Conservation (phyloP, 768 basidiomycete species). For the Russula ochroleuca region DNA sequence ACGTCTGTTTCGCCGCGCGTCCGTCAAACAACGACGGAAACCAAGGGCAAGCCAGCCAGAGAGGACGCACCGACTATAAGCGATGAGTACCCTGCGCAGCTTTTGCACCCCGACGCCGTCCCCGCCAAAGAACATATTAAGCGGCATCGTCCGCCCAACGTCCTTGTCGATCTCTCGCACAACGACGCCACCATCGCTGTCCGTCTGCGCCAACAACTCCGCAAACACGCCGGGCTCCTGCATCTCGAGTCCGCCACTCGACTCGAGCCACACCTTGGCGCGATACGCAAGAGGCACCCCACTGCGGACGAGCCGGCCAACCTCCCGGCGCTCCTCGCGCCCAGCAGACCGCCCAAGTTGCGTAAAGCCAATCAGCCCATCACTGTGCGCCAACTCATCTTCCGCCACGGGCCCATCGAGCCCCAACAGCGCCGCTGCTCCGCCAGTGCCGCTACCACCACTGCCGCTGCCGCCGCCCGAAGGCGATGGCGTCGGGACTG, state of each 20-base stretch:
- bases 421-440: constrained; percentile 63
- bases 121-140: constrained; percentile 95
- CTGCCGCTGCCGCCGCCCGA: constrained; percentile 26
- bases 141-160: constrained; percentile 84
- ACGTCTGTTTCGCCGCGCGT: constrained; percentile 47
- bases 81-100: constrained; percentile 80
- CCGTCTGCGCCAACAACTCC: constrained; percentile 59
- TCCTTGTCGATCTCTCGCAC: constrained; percentile 93
- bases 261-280: constrained; percentile 90
- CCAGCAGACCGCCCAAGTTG: constrained; percentile 74
- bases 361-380: constrained; percentile 85
- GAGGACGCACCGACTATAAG: constrained; percentile 77
- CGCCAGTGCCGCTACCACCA: constrained; percentile 29
- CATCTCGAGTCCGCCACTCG: constrained; percentile 88
- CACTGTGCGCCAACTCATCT: constrained; percentile 75
- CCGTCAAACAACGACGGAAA: neutral
- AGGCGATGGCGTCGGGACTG: constrained; percentile 31
- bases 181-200: constrained; percentile 46
- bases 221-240: constrained; percentile 86
- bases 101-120: constrained; percentile 94
- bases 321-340: constrained; percentile 70
- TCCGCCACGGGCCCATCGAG: constrained; percentile 58
- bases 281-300: constrained; percentile 88
- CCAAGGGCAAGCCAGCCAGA: neutral
- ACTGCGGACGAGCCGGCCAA: constrained; percentile 70